Evolutionary conservation across 345 rosid genomes (phyloP).

Genomic region (Lagerstroemia speciosa): DNA sequence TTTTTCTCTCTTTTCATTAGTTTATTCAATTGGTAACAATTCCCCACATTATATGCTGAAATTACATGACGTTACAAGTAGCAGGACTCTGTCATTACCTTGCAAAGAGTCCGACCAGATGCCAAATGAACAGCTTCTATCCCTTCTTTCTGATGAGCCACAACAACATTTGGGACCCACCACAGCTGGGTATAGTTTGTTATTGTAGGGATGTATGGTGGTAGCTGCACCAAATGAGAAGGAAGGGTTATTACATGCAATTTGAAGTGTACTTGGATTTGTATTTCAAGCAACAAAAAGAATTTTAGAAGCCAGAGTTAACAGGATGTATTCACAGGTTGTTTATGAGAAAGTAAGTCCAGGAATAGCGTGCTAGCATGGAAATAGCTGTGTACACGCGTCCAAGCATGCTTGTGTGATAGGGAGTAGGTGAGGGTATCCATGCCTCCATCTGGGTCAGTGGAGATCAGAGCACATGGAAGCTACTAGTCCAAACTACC

Average conservation of each 20-base stretch:
- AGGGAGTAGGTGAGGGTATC: too few relatives aligned
- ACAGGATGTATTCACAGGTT: too few relatives aligned
- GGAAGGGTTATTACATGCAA: neutral
- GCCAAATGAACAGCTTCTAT: slow-evolving; percentile 95
- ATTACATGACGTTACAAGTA: neutral
- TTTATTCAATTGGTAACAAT: neutral
- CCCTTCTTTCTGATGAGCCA: slow-evolving; percentile 95
- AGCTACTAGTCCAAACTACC: too few relatives aligned
- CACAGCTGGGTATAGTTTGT: slow-evolving; percentile 89
- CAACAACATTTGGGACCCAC: slow-evolving; percentile 99
- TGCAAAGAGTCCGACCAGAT: slow-evolving; percentile 86
- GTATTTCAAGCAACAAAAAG: too few relatives aligned
- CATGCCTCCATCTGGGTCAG: too few relatives aligned
- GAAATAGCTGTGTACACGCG: too few relatives aligned
- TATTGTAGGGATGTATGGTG: slow-evolving; percentile 70
- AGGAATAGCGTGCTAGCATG: too few relatives aligned
- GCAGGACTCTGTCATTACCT: slow-evolving; percentile 31
- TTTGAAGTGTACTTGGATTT: neutral
- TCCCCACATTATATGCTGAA: neutral
- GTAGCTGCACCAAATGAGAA: slow-evolving; percentile 33
- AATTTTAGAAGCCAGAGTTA: too few relatives aligned
- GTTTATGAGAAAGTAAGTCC: too few relatives aligned
- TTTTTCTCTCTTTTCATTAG: neutral
- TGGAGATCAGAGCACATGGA: too few relatives aligned
- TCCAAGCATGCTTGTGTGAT: too few relatives aligned